A percentile compares a stretch with the other conserved stretches of the same genome.
Evolutionary conservation across 805 yeast genomes (phyloP).

Genomic region (Pichia kluyveri): DNA sequence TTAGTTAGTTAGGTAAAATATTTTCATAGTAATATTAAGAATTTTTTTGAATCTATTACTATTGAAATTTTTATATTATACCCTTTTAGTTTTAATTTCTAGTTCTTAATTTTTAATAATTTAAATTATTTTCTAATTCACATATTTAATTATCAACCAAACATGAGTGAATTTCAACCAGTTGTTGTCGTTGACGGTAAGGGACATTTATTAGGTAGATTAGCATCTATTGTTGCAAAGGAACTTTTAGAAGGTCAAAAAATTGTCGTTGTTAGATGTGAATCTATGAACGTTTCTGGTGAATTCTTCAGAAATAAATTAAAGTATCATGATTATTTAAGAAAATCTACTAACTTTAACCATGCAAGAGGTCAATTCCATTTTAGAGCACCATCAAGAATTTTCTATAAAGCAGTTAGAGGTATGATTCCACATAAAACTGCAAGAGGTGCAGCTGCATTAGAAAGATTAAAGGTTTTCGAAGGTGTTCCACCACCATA

Average conservation of each 20-base stretch:
- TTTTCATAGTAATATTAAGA: too few relatives aligned
- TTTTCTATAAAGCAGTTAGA: conserved; percentile 98
- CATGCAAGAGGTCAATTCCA: conserved; percentile 99
- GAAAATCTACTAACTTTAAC: conserved; percentile 99
- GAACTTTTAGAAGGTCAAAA: conserved; percentile 97
- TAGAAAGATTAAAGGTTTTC: conserved; percentile 98
- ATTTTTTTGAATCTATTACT: too few relatives aligned
- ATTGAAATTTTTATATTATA: too few relatives aligned
- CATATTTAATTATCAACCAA: conserved; percentile 7
- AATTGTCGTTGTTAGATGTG: conserved; percentile 95
- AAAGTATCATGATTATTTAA: conserved; percentile 99
- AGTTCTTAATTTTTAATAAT: too few relatives aligned
- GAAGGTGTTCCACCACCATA: conserved; percentile 99
- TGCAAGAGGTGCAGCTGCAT: conserved; percentile 99
- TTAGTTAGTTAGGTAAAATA: too few relatives aligned
- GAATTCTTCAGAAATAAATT: conserved; percentile 99
- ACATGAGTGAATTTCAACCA: conserved; percentile 86
- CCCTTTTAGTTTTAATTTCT: too few relatives aligned
- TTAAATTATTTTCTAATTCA: too few relatives aligned
- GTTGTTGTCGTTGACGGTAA: conserved; percentile 98
- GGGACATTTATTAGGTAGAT: conserved; percentile 99
- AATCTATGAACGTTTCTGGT: conserved; percentile 97
- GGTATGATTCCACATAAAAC: conserved; percentile 99
- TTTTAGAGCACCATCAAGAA: conserved; percentile 99
- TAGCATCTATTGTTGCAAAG: conserved; percentile 97